These are phyloP conservation scores for Cyclostephanos tholiformis DNA, from an alignment of 108 stramenopile genomes.

Conservation along the genomic window DNA sequence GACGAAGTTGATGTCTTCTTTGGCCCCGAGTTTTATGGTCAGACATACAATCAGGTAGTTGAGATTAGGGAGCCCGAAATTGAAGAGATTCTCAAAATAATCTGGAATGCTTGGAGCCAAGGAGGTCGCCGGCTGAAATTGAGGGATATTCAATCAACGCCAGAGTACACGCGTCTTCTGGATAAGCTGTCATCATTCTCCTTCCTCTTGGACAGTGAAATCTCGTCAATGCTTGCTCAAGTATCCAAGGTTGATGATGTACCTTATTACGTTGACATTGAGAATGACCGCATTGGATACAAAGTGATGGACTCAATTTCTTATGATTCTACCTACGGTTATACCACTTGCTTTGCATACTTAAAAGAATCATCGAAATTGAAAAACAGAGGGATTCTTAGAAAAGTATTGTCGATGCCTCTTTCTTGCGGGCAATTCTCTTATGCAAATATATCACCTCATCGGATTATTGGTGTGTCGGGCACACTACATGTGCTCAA, in stretches of 20 bases:
- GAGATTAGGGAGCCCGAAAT: conserved; percentile 56
- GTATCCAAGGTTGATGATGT: conserved; percentile 59
- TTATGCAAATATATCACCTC: conserved; percentile 66
- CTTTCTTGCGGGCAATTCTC: conserved; percentile 75
- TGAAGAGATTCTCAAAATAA: conserved; percentile 41
- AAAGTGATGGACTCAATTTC: conserved; percentile 66
- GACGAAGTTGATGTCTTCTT: conserved; percentile 78
- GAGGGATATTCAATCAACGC: conserved; percentile 43
- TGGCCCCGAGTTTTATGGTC: conserved; percentile 67
- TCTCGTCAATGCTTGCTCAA: conserved; percentile 60
- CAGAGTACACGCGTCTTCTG: conserved; percentile 47
- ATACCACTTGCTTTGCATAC: conserved; percentile 65
- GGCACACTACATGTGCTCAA: conserved; percentile 59
- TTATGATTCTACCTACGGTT: conserved; percentile 61
- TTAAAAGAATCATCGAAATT: conserved; percentile 56
- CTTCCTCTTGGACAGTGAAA: conserved; percentile 61
- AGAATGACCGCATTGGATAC: conserved; percentile 58
- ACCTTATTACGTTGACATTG: conserved; percentile 49
- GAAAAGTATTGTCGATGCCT: conserved; percentile 49
- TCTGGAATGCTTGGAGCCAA: conserved; percentile 46
- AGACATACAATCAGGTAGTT: conserved; percentile 68
- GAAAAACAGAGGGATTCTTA: conserved; percentile 36
- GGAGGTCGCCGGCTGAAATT: conserved; percentile 44
- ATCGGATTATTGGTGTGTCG: conserved; percentile 62
- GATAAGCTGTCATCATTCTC: conserved; percentile 44